These are phyloP conservation scores for Phytophthora constricta DNA, from an alignment of 352 stramenopile genomes.

Conservation along the genomic window DNA sequence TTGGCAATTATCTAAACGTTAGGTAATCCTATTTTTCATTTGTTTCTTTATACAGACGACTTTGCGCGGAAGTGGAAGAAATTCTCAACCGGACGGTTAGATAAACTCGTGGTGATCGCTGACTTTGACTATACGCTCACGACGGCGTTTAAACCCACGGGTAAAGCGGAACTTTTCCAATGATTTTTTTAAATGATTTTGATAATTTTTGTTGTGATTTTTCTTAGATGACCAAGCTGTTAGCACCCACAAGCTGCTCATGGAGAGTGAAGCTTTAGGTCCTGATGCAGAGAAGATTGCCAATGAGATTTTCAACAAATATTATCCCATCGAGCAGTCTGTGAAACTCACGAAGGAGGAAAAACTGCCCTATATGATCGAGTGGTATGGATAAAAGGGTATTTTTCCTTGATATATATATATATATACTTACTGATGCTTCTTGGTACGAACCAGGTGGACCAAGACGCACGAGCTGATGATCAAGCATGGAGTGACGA, in stretches of 20 bases:
- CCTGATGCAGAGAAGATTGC: slow-evolving; percentile 34
- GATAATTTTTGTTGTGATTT: not conserved
- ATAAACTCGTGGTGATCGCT: slow-evolving; percentile 80
- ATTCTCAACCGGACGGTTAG: slow-evolving; percentile 66
- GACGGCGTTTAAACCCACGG: slow-evolving; percentile 61
- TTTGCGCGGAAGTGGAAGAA: slow-evolving; percentile 84
- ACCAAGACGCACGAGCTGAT: slow-evolving; percentile 56
- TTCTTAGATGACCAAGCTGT: slow-evolving; percentile 47
- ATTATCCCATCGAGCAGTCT: slow-evolving; percentile 83
- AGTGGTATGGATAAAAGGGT: slow-evolving; percentile 42
- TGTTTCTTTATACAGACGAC: slow-evolving; percentile 38
- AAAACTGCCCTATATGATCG: slow-evolving; percentile 81
- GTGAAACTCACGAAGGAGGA: slow-evolving; percentile 65
- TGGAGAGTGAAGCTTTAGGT: slow-evolving; percentile 54
- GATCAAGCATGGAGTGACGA: slow-evolving; percentile 62
- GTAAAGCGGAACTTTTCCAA: slow-evolving; percentile 18
- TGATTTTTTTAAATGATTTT: not conserved
- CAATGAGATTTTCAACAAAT: slow-evolving; percentile 67
- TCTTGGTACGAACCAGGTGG: slow-evolving; percentile 32
- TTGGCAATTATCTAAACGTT: not conserved
- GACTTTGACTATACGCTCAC: slow-evolving; percentile 89
- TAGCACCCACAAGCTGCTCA: slow-evolving; percentile 63
- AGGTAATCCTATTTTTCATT: not conserved
- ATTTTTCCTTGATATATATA: not conserved
- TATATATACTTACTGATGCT: not conserved